phyloP scores from a whole-genome alignment of 2,329 filamentous ascomycete species.

The Ascochyta fabae region DNA sequence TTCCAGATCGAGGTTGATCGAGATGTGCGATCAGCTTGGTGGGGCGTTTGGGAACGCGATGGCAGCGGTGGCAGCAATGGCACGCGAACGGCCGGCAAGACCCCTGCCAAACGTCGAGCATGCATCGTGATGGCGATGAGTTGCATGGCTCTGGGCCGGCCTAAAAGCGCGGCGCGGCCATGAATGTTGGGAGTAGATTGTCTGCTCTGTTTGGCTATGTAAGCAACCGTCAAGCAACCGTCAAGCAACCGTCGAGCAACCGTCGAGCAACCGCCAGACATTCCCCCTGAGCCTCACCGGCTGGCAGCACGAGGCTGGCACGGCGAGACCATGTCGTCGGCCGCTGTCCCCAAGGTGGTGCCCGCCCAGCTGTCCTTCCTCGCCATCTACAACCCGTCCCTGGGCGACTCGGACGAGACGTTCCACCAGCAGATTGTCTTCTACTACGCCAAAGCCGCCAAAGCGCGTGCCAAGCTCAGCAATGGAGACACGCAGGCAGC shows the following conservation, averaged over 20 bases:
- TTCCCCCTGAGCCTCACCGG: not conserved
- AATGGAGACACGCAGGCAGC: conserved; percentile 46
- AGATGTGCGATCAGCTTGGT: not conserved
- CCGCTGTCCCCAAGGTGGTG: conserved; percentile 53
- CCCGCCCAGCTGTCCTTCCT: conserved; percentile 90
- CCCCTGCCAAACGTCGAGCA: not conserved
- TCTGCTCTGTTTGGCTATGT: not conserved
- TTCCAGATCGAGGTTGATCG: not conserved
- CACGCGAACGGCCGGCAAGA: not conserved
- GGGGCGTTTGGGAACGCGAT: not conserved
- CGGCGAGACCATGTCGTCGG: conserved; percentile 6
- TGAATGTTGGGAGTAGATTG: not conserved
- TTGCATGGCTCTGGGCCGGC: not conserved
- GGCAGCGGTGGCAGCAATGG: not conserved
- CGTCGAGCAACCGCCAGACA: not conserved
- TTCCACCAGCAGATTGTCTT: conserved; percentile 88
- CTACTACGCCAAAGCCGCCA: conserved; percentile 70
- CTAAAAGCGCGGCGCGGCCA: not conserved
- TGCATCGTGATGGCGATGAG: not conserved
- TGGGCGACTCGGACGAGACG: conserved; percentile 75
- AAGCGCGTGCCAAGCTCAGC: conserved; percentile 38
- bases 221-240: conserved; percentile 3
- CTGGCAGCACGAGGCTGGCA: not conserved
- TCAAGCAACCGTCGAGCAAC: not conserved
- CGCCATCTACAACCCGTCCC: conserved; percentile 90